Base-by-base conservation (phyloP, 192 early-diverging fungal species). In the Coemansia sp. region DNA sequence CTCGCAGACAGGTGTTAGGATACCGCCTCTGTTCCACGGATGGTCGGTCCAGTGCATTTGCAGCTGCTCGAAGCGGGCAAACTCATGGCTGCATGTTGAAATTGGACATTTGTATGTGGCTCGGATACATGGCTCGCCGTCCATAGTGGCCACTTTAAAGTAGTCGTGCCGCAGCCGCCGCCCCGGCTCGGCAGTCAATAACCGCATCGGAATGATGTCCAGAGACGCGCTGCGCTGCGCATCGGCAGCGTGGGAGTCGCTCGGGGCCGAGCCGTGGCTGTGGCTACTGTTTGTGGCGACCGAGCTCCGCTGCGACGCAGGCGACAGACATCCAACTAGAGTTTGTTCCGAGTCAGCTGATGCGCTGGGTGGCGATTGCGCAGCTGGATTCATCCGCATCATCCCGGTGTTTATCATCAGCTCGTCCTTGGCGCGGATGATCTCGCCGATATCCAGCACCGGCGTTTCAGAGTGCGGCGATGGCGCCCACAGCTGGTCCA, bases 21-120 rank as follows among this genome's bases (percentile, higher is more conserved):
- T 75, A 10, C 72, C 72, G 53, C 72, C 72, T 15, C 72, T 62
- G 48, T 75, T 75, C 72, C 72, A 75, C 19, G 72, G 72, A 42
- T 75, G 72, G 25, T 68, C 63, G 5, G 60, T 75, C 72, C 72
- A 75, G 57, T 75, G 72, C 52, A 14, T 36, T 48, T 75, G 72
- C 54, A 75, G 55, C 36, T 61, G 57, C 66, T 64, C 72, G 25
- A 75, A 75, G 25, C 40, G 59, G 38, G 3, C 62, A 38, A 75
- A 75, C 17, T 14, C 19, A 14, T 23, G 19, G 50, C 42, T 47
- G 23, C 72, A 75, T 49, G 69, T 22, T 6, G 72, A 66, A 14
- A 75, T 75, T 12, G 72, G 72, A 17, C 72, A 75, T 4, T 48
- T 44, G 60, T 75, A 75, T 7, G 36, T 15, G 4, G 19, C n/a